These are phyloP conservation scores for Petunia hybrid DNA, from an alignment of 305 asterid genomes.

Conservation along the genomic window DNA sequence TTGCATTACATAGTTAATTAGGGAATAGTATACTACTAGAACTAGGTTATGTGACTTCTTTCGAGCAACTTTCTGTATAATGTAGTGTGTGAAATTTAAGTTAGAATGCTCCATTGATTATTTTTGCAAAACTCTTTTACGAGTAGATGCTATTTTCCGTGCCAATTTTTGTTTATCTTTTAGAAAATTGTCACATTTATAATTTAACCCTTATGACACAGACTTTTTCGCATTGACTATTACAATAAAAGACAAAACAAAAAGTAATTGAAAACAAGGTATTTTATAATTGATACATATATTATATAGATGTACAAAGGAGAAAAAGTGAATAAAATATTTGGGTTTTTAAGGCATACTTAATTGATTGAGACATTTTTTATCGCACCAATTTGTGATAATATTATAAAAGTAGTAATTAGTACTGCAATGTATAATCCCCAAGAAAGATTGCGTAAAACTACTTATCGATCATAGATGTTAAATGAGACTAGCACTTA, in stretches of 20 bases:
- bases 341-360: too few species aligned
- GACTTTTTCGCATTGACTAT: too few species aligned
- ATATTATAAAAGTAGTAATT: too few species aligned
- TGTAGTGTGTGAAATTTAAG: too few species aligned
- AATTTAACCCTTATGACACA: too few species aligned
- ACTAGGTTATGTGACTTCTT: background rate
- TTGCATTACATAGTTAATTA: background rate
- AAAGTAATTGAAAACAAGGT: too few species aligned
- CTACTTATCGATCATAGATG: background rate
- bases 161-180: background rate
- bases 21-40: background rate
- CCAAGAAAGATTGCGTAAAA: background rate
- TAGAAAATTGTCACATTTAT: background rate
- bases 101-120: too few species aligned
- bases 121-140: background rate
- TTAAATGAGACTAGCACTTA: background rate
- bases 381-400: too few species aligned
- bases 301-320: background rate
- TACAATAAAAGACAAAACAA: background rate
- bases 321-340: background rate
- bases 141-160: background rate
- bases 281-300: too few species aligned
- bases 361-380: too few species aligned
- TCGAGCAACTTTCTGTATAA: too few species aligned
- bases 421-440: background rate